Base-by-base conservation (phyloP, 139 green algal genomes). In the Chlorella vulgaris region DNA sequence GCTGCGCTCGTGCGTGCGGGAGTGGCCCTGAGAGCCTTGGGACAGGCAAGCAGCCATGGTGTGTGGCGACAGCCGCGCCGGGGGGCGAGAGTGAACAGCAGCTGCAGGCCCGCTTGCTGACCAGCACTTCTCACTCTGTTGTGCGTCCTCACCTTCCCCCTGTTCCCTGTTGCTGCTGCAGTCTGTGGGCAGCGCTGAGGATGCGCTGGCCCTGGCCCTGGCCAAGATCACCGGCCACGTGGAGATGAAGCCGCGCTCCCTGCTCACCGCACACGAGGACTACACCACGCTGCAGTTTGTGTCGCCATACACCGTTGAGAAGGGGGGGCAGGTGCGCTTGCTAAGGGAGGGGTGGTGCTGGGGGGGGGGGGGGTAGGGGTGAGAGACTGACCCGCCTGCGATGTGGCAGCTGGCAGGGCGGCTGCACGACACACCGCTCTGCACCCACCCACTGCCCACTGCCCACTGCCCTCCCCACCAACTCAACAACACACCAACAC, bases 211-310 rank as follows among this genome's bases (percentile, higher is more conserved):
- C n/a, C 76, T 88, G 38, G 95, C 95, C 1, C 89, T 98, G 47
- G 95, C 95, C 35, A 94, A 94, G 82, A 94, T 98, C 70, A 93
- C 95, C 2, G 95, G 95, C 7, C 89, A 94, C 87, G 93, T 85
- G n/a, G 83, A 89, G 76, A 81, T 97, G 81, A 87, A 91, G 81
- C 78, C 85, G 2, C 90, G 95, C 55, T 97, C 91, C 38, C 85
- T 98, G 84, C 86, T 98, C 36, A 96, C 92, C 5, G 92, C 93
- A 24, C 91, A 97, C 84, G 92, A 98, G 47, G 95, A 96, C 77
- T 91, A 76, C 78, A 91, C 88, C 35, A 98, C 95, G 3, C 86
- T 98, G 65, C 86, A 90, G 50, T 89, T 91, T 50, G 65, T 81
- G 4, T 76, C 31, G 28, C 42, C 69, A 24, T 79, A 61, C 55